Evolutionary conservation across 441 rosid genomes (phyloP), one percentile per base, ranked within the genome.

Genomic region (Euphorbia schlechtendalii): DNA sequence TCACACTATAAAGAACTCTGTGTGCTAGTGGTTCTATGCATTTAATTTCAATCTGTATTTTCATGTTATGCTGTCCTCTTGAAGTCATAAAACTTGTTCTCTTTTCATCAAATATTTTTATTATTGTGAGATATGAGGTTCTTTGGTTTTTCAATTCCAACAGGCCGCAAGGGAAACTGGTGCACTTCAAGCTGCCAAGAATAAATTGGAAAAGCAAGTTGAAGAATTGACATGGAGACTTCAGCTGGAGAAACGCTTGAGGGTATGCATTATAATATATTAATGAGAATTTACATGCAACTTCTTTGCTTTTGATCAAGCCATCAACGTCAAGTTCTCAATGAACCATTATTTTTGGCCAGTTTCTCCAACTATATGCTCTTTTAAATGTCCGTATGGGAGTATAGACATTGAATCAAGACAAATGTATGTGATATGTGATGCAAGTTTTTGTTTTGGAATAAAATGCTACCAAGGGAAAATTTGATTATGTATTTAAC

Each of bases 121-220:
- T n/a, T n/a, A n/a, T n/a, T n/a, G n/a, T n/a, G n/a, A n/a, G n/a
- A 12, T 61, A 27, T 28, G 28, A 62, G 34, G 15, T n/a, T n/a
- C n/a, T 34, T 4, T 5, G 60, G 15, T 52, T 51, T 34, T 63
- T 62, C 40, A 57, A 5, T 57, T n/a, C n/a, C 32, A 73, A 30
- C 83, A 92, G 99, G 98, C 99, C 80, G 98, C 99, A 41, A 83
- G 85, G 76, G 98, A 95, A 84, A 88, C 98, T 36, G 98, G 99
- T 69, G 99, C 98, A 68, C 95, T 95, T 77, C 96, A 95, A 82
- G 99, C 84, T 79, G 99, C 98, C 72, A 95, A 90, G 76, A 86
- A 82, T 76, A 88, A 88, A 80, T 79, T 92, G 78, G 98, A 90
- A 85, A 92, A 92, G 85, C 93, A 95, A 77, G 98, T 92, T 74